phyloP scores from a whole-genome alignment of 495 filamentous ascomycete species.

The Terfezia boudieri region DNA sequence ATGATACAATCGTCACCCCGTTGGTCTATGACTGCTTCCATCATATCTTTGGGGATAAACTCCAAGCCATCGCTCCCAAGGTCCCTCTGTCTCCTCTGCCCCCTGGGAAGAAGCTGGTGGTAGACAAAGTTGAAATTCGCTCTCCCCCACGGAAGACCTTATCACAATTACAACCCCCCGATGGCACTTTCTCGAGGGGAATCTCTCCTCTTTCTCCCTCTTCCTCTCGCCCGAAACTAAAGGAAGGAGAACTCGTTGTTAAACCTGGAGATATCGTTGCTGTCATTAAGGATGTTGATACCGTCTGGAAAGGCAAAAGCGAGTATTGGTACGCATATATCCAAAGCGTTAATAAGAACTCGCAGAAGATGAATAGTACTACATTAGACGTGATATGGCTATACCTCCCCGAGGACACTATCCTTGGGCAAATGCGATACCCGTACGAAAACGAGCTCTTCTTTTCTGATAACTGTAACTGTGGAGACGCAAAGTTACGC shows the following conservation, averaged over 20 bases:
- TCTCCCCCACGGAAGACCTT: not conserved
- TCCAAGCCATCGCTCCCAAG: slow-evolving; percentile 11
- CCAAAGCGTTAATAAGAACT: slow-evolving; percentile 26
- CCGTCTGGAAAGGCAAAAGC: slow-evolving; percentile 31
- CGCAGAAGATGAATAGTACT: slow-evolving; percentile 5
- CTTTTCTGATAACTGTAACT: slow-evolving; percentile 55
- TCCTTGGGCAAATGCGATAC: slow-evolving; percentile 38
- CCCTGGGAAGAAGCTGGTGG: not conserved
- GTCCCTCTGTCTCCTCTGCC: not conserved
- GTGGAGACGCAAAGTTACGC: slow-evolving; percentile 25
- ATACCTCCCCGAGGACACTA: slow-evolving; percentile 45
- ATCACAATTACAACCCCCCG: not conserved
- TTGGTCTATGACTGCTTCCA: slow-evolving; percentile 41
- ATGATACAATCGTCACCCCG: slow-evolving; percentile 41
- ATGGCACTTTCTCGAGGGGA: slow-evolving; percentile 2
- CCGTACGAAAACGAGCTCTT: slow-evolving; percentile 50
- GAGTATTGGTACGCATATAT: slow-evolving; percentile 44
- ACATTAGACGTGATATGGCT: slow-evolving; percentile 46
- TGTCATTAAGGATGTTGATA: slow-evolving; percentile 25
- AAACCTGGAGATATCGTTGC: slow-evolving; percentile 29
- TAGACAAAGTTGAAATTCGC: not conserved
- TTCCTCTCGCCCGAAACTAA: not conserved
- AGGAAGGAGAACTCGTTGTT: slow-evolving; percentile 7
- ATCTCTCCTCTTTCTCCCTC: too few species aligned
- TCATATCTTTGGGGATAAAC: slow-evolving; percentile 33